These are phyloP conservation scores for Orbilia oligospora DNA, from an alignment of 2,329 filamentous ascomycete species.

Conservation along the genomic window DNA sequence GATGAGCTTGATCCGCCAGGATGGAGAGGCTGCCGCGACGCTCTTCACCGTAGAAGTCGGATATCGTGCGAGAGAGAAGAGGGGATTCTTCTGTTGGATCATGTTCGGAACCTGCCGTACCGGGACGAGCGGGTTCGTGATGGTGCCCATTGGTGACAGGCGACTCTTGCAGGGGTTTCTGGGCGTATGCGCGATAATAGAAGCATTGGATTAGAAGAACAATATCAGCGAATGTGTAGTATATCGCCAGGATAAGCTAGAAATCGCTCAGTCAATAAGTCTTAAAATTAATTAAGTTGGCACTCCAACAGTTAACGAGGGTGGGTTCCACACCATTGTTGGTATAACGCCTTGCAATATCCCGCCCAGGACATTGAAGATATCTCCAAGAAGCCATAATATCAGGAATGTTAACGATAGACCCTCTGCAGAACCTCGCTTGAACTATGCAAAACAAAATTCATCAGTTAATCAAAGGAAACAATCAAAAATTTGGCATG, in stretches of 20 bases:
- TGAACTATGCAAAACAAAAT: slow-evolving; percentile 71
- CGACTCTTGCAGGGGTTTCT: slow-evolving; percentile 65
- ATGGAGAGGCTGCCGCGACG: slow-evolving; percentile 73
- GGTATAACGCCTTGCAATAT: slow-evolving; percentile 91
- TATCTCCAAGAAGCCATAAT: slow-evolving; percentile 92
- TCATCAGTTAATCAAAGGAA: too few species aligned
- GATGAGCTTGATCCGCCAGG: slow-evolving; percentile 75
- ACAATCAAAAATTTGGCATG: too few species aligned
- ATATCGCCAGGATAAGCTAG: slow-evolving; percentile 88
- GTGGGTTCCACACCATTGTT: slow-evolving; percentile 77
- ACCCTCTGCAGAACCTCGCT: slow-evolving; percentile 85
- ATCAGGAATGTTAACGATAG: slow-evolving; percentile 92
- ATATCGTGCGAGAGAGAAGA: slow-evolving; percentile 68
- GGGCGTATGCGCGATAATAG: slow-evolving; percentile 80
- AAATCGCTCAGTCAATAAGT: background rate
- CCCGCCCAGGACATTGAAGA: slow-evolving; percentile 96
- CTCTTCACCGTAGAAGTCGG: slow-evolving; percentile 68
- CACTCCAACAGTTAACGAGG: background rate
- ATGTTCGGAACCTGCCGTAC: slow-evolving; percentile 65
- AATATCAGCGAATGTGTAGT: slow-evolving; percentile 92
- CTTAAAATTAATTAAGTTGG: background rate
- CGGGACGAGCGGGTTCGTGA: slow-evolving; percentile 19
- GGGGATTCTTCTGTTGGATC: slow-evolving; percentile 70
- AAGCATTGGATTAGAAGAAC: slow-evolving; percentile 91
- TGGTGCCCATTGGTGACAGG: slow-evolving; percentile 58